Conservation (phyloP, 148 eudicot genomes). For the Amaranthus palmeri region DNA sequence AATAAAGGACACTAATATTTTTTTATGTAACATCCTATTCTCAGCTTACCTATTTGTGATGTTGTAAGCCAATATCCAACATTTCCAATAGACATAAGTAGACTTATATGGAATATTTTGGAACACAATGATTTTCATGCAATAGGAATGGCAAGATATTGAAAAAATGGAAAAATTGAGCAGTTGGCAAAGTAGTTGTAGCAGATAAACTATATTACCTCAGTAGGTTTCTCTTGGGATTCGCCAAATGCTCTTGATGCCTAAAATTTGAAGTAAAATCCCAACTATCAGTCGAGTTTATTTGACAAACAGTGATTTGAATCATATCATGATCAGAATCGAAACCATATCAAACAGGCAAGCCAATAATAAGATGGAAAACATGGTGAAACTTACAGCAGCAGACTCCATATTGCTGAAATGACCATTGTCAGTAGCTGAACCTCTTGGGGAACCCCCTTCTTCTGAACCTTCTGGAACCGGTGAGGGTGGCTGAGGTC, state of each 20-base stretch:
- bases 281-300: not conserved
- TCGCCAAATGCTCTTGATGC: constrained; percentile 39
- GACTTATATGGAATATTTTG: not conserved
- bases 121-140: not conserved
- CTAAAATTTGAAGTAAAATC: constrained; percentile 23
- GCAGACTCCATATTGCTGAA: constrained; percentile 40
- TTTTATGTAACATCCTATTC: not conserved
- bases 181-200: not conserved
- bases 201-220: constrained; percentile 28
- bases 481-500: constrained; percentile 71
- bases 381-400: constrained; percentile 16
- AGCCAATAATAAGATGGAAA: not conserved
- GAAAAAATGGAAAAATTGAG: not conserved
- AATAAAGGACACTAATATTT: not conserved
- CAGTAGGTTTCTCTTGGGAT: constrained; percentile 44
- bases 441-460: constrained; percentile 46
- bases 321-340: not conserved
- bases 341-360: no score
- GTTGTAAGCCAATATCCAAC: not conserved
- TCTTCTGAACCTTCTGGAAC: constrained; percentile 73
- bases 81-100: not conserved
- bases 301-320: not conserved
- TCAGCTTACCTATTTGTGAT: not conserved
- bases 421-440: constrained; percentile 44
- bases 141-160: not conserved